Evolutionary conservation across 495 filamentous ascomycete genomes (phyloP), one percentile per base, ranked within the genome.

Genomic region (Aspergillus diversus): DNA sequence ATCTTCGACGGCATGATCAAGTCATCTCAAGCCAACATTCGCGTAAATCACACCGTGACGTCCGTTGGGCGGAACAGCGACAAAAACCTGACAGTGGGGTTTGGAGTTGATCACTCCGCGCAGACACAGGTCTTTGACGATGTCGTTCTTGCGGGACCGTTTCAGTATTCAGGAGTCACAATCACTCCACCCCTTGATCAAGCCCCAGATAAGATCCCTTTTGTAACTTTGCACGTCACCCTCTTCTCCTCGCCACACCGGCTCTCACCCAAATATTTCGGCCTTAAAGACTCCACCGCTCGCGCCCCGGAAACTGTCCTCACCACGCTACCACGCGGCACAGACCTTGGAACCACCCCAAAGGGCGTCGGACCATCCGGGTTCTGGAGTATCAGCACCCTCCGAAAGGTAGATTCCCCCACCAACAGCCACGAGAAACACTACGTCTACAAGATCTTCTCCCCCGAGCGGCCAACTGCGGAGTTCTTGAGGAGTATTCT

Each of bases 401-500:
- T 97, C 16, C 83, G 84, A 9, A 83, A 79, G n/a, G 80, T 89
- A 7, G 69, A 75, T 33, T 79, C 82, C 0, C 63, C 62, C n/a
- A 64, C 70, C 9, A 61, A 78, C 6, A 64, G 76, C 52, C 67
- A 75, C 32, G 65, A 75, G 16, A 61, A 66, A 16, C 94, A 99
- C 71, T 93, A 91, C 67, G 83, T 97, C 33, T 99, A 98, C 80
- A 99, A 99, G 75, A 90, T 98, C 61, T 99, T 98, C 82, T 96
- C 92, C 0, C 91, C 93, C 0, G 75, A 85, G 42, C 81, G 79
- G 5, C 80, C 92, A 11, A 87, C 86, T 0, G 73, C 85, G 0
- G 71, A 81, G 4, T 93, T 93, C 68, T 69, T 97, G 37, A 78
- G 82, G 11, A 66, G 75, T 8, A 66, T 81, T 17, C 66, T 82